phyloP scores from a whole-genome alignment of 345 rosid genomes.

The Pistacia atlantica region DNA sequence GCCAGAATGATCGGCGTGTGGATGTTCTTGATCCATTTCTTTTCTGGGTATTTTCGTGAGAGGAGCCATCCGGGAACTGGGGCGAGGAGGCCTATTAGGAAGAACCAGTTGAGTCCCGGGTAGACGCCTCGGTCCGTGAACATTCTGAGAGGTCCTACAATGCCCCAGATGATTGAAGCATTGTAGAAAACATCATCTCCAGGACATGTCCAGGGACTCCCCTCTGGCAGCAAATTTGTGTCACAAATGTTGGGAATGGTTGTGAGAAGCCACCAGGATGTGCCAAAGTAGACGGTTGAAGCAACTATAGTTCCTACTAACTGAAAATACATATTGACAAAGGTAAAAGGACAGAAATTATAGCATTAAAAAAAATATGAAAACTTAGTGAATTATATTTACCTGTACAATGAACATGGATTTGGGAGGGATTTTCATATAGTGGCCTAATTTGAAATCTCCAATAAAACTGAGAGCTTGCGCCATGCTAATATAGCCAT shows the following conservation, averaged over 20 bases:
- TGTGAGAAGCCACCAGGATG: slow-evolving; percentile 48
- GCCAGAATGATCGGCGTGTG: slow-evolving; percentile 65
- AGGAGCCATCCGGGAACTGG: slow-evolving; percentile 44
- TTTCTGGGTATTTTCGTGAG: slow-evolving; percentile 27
- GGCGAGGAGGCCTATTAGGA: slow-evolving; percentile 47
- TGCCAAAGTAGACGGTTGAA: slow-evolving; percentile 46
- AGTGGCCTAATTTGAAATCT: too few species aligned
- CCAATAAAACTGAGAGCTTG: too few species aligned
- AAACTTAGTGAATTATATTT: not conserved
- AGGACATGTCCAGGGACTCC: slow-evolving; percentile 62
- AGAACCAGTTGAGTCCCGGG: slow-evolving; percentile 51
- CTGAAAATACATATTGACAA: slow-evolving; percentile 2
- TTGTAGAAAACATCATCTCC: slow-evolving; percentile 48
- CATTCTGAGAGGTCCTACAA: slow-evolving; percentile 51
- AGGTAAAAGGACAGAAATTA: not conserved
- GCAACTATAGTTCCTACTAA: slow-evolving; percentile 45
- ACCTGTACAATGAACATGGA: slow-evolving; percentile 33
- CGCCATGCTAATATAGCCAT: too few species aligned
- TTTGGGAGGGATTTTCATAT: too few species aligned
- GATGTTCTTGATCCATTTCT: slow-evolving; percentile 42
- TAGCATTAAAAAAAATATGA: not conserved
- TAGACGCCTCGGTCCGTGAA: slow-evolving; percentile 47
- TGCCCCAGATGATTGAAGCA: slow-evolving; percentile 65
- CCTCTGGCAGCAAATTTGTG: slow-evolving; percentile 26
- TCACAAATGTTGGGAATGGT: slow-evolving; percentile 42